These are phyloP conservation scores for Cyclaneusma minus DNA, from an alignment of 2,329 filamentous ascomycete species.

Conservation along the genomic window DNA sequence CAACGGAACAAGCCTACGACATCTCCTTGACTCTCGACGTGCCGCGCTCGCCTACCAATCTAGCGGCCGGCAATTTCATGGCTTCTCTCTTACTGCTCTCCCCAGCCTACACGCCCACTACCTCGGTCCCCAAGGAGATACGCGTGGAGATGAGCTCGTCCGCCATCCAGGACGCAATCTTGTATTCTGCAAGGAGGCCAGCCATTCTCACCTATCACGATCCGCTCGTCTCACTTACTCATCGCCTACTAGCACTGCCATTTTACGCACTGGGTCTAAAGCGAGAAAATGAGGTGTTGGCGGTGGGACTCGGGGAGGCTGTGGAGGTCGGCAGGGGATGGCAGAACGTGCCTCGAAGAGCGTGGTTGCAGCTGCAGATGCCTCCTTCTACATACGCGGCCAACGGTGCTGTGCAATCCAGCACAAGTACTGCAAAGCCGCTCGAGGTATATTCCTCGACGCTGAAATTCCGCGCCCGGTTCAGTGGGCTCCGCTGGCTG, in stretches of 20 bases:
- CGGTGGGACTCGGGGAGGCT: constrained; percentile 57
- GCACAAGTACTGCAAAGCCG: constrained; percentile 35
- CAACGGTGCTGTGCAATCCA: no score
- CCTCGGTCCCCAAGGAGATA: constrained; percentile 10
- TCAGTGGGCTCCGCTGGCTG: constrained; percentile 63
- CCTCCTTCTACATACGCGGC: no score
- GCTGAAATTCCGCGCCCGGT: constrained; percentile 57
- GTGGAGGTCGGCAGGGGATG: constrained; percentile 39
- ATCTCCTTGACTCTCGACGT: constrained; percentile 60
- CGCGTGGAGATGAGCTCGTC: constrained; percentile 4
- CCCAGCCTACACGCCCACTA: constrained; percentile 21
- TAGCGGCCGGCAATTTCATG: constrained; percentile 86
- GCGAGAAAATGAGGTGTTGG: constrained; percentile 46
- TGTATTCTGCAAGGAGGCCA: constrained; percentile 55
- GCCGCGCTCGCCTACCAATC: constrained; percentile 63
- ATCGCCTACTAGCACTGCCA: constrained; percentile 46
- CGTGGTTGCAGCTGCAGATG: constrained; percentile 26
- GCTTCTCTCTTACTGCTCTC: constrained; percentile 58
- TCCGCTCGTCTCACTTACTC: constrained; percentile 45
- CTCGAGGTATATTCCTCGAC: constrained; percentile 63
- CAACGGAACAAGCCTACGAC: constrained; percentile 70
- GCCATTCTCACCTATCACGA: constrained; percentile 70
- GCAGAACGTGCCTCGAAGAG: constrained; percentile 28
- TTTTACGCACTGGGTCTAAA: constrained; percentile 54
- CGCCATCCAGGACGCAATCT: constrained; percentile 25